Conservation (phyloP, 2,329 filamentous ascomycete species). For the Pezicula neosporulosa region DNA sequence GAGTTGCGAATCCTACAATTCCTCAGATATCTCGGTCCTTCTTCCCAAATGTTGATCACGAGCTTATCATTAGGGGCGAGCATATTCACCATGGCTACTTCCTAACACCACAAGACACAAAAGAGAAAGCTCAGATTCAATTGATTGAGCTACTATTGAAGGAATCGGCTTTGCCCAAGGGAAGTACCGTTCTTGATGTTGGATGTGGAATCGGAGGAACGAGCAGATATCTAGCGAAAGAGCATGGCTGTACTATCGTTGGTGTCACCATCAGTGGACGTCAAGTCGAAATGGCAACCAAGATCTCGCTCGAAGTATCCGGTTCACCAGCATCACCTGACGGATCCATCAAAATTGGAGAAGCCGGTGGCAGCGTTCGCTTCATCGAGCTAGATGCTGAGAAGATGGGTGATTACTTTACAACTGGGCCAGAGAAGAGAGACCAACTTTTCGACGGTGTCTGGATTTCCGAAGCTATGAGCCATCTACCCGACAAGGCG, state of each 20-base stretch:
- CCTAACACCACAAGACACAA: constrained; percentile 46
- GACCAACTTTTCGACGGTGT: constrained; percentile 46
- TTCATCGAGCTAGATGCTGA: constrained; percentile 60
- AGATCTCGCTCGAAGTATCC: constrained; percentile 38
- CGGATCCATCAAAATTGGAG: constrained; percentile 30
- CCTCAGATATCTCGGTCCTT: background rate
- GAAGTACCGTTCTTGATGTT: constrained; percentile 50
- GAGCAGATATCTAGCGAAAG: constrained; percentile 49
- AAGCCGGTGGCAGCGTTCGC: constrained; percentile 38
- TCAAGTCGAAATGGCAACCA: constrained; percentile 55
- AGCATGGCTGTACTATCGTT: constrained; percentile 49
- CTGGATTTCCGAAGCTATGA: constrained; percentile 61
- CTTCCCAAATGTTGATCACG: background rate
- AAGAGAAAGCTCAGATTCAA: constrained; percentile 54
- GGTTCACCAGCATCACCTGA: constrained; percentile 8
- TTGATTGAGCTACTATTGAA: constrained; percentile 53
- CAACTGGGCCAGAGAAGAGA: constrained; percentile 22
- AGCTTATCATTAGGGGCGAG: constrained; percentile 44
- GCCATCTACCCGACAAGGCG: constrained; percentile 55
- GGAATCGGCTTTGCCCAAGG: constrained; percentile 35
- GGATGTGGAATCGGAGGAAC: constrained; percentile 60
- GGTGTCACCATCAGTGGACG: constrained; percentile 58
- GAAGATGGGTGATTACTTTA: constrained; percentile 53
- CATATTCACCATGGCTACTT: constrained; percentile 64
- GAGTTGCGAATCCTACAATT: constrained; percentile 12